phyloP scores from a whole-genome alignment of 1,139 yeast genomes.

The Sugiyamaella japonica region DNA sequence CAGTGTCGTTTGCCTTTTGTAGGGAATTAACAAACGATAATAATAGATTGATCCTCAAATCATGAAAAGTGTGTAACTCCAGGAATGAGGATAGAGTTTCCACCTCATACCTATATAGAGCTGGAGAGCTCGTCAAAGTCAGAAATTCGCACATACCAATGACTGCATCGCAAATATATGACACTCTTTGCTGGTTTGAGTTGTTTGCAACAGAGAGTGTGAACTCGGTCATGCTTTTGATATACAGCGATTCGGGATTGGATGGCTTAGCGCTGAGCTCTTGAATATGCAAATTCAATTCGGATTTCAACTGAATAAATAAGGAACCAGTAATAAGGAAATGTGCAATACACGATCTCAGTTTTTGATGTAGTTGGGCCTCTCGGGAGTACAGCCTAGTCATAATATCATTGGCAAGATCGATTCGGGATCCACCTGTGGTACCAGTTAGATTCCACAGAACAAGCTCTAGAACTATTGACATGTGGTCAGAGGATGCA shows the following conservation, averaged over 20 bases:
- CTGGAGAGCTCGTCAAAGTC: background rate
- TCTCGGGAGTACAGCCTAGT: background rate
- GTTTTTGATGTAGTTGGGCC: background rate
- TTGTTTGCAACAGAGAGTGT: background rate
- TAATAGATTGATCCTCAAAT: background rate
- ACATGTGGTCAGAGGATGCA: background rate
- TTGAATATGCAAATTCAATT: background rate
- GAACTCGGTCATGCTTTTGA: constrained; percentile 14
- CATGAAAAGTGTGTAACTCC: constrained; percentile 9
- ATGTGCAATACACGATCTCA: constrained; percentile 3
- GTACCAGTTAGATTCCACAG: background rate
- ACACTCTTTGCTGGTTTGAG: constrained; percentile 4
- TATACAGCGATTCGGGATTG: constrained; percentile 3
- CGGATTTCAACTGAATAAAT: background rate
- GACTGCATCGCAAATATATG: constrained; percentile 7
- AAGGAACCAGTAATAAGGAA: constrained; percentile 2
- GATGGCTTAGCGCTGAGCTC: background rate
- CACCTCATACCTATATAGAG: constrained; percentile 5
- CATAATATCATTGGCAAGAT: background rate
- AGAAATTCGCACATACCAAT: constrained; percentile 1
- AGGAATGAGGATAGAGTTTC: constrained; percentile 11
- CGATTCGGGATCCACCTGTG: background rate
- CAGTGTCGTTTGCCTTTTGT: background rate
- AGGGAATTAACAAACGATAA: background rate
- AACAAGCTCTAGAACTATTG: constrained; percentile 6